A percentile compares a stretch with the other conserved stretches of the same genome.
Conservation (phyloP, 108 stramenopile species). For the Fistulifera pelliculosa region DNA sequence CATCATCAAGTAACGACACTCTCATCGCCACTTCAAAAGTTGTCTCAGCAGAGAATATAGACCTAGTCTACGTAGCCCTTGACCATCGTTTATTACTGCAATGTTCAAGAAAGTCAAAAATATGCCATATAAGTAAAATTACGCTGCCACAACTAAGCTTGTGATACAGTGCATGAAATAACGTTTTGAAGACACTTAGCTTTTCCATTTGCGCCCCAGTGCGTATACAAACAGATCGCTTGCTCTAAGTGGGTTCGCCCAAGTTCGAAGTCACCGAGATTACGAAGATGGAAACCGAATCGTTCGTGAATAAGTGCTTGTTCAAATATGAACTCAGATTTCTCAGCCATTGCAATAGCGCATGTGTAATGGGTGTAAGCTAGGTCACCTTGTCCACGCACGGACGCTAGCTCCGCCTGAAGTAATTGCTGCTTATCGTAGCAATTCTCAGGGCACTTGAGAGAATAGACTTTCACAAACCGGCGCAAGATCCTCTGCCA, state of each 20-base stretch:
- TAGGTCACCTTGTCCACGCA: background rate
- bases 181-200: too few species aligned
- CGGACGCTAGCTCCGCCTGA: conserved; percentile 9
- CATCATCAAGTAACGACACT: too few species aligned
- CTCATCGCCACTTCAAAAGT: too few species aligned
- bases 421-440: conserved; percentile 4
- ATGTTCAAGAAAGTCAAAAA: too few species aligned
- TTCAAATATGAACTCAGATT: background rate
- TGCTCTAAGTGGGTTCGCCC: background rate
- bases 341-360: conserved; percentile 7
- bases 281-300: conserved; percentile 2
- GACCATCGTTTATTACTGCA: too few species aligned
- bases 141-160: too few species aligned
- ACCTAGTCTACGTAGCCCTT: too few species aligned
- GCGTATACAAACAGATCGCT: background rate
- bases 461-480: background rate
- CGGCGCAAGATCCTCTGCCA: conserved; percentile 1
- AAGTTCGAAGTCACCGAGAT: background rate
- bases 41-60: too few species aligned
- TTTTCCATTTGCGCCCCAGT: background rate
- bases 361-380: conserved; percentile 6
- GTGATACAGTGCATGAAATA: too few species aligned
- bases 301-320: conserved; percentile 6
- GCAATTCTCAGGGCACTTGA: conserved; percentile 8
- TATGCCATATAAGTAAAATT: too few species aligned